Percentiles rank a stretch among this genome's conserved stretches.
Conservation (phyloP, 441 rosid species). For the Pelargonium australe region DNA sequence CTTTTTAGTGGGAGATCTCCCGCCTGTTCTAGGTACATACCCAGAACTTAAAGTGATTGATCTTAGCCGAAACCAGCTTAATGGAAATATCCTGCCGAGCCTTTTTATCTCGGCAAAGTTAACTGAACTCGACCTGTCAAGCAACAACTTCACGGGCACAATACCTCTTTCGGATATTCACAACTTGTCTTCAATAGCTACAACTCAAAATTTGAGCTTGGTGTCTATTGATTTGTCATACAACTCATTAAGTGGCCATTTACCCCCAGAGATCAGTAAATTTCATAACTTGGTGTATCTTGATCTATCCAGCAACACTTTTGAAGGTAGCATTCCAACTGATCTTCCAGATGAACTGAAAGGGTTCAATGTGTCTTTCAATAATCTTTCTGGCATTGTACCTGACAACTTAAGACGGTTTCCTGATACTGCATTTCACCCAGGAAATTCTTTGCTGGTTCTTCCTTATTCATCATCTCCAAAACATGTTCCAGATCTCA, state of each 20-base stretch:
- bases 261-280: constrained; percentile 32
- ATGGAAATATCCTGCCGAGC: constrained; percentile 38
- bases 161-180: constrained; percentile 42
- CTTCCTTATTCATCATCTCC: constrained; percentile 32
- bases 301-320: constrained; percentile 45
- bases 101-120: constrained; percentile 42
- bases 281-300: constrained; percentile 39
- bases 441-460: constrained; percentile 50
- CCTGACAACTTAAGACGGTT: constrained; percentile 45
- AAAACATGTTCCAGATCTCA: constrained; percentile 27
- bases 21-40: constrained; percentile 42
- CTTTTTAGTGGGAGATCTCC: constrained; percentile 45
- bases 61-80: constrained; percentile 49
- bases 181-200: constrained; percentile 21
- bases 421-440: constrained; percentile 64
- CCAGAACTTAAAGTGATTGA: constrained; percentile 50
- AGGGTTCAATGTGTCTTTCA: constrained; percentile 44
- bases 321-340: constrained; percentile 52
- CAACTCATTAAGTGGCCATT: constrained; percentile 44
- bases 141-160: constrained; percentile 50
- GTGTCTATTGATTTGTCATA: constrained; percentile 43
- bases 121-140: constrained; percentile 45
- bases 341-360: constrained; percentile 41
- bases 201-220: constrained; percentile 38
- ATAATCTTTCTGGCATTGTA: constrained; percentile 54